These are phyloP conservation scores for Boechera stricta DNA, from an alignment of 345 rosid genomes.

Conservation along the genomic window DNA sequence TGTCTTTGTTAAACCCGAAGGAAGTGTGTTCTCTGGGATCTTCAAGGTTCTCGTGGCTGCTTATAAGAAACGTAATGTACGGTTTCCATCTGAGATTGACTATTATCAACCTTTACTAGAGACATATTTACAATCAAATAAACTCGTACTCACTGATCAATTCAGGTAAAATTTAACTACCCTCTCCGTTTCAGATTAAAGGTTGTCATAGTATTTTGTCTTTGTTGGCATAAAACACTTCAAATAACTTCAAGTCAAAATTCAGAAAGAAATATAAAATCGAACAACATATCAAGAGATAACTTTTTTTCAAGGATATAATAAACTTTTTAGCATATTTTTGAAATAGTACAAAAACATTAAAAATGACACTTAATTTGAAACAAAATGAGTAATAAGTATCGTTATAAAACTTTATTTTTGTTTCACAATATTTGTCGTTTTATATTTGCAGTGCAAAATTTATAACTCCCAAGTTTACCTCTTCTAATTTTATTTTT, in stretches of 20 bases:
- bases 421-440: too few species aligned
- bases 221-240: neutral
- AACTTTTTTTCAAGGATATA: neutral
- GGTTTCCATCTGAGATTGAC: conserved; percentile 40
- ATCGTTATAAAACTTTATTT: too few species aligned
- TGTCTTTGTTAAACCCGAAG: conserved; percentile 62
- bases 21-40: conserved; percentile 65
- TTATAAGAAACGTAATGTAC: conserved; percentile 53
- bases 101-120: conserved; percentile 63
- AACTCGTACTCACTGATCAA: conserved; percentile 56
- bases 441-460: too few species aligned
- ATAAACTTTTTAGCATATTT: neutral
- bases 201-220: neutral
- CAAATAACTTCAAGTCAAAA: neutral
- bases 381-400: too few species aligned
- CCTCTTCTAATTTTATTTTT: too few species aligned
- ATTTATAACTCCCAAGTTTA: too few species aligned
- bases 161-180: conserved; percentile 49
- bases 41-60: conserved; percentile 63
- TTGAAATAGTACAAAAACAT: too few species aligned
- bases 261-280: too few species aligned
- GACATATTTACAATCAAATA: conserved; percentile 37
- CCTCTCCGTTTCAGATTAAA: neutral
- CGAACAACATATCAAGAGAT: too few species aligned
- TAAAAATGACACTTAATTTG: too few species aligned